Evolutionary conservation across 805 yeast species (phyloP).

Genomic region (Kluyveromyces siamensis): DNA sequence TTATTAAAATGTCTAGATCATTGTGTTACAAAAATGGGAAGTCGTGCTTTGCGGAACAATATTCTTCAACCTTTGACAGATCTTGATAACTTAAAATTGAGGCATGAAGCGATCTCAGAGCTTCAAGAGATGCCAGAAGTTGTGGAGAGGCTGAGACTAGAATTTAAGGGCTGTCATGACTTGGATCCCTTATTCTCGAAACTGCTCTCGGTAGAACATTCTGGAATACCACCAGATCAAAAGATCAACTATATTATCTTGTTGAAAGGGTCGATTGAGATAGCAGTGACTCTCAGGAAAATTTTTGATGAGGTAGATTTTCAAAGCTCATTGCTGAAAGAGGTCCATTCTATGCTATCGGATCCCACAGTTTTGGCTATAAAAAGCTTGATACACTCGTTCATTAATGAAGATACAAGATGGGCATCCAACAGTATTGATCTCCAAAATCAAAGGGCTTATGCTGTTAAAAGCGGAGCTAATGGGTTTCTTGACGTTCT

Average conservation of each 20-base stretch:
- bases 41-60: constrained; percentile 32
- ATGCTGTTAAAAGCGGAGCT: constrained; percentile 36
- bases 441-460: constrained; percentile 35
- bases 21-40: constrained; percentile 41
- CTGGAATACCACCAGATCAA: constrained; percentile 24
- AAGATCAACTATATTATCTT: constrained; percentile 34
- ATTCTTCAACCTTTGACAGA: constrained; percentile 42
- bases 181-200: constrained; percentile 34
- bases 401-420: constrained; percentile 34
- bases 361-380: constrained; percentile 19
- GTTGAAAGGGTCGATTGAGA: constrained; percentile 30
- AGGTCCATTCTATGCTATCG: constrained; percentile 24
- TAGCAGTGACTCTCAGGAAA: constrained; percentile 11
- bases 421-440: constrained; percentile 35
- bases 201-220: constrained; percentile 23
- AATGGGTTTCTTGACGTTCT: constrained; percentile 40
- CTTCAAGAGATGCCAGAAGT: constrained; percentile 17
- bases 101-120: constrained; percentile 33
- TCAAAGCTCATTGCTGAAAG: constrained; percentile 15
- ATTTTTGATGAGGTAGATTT: constrained; percentile 10
- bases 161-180: constrained; percentile 29
- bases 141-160: constrained; percentile 10
- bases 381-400: constrained; percentile 20
- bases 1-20: constrained; percentile 31
- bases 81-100: constrained; percentile 24